Evolutionary conservation across 2,329 filamentous ascomycete species (phyloP).

Genomic region (Ceratocystis papillata): DNA sequence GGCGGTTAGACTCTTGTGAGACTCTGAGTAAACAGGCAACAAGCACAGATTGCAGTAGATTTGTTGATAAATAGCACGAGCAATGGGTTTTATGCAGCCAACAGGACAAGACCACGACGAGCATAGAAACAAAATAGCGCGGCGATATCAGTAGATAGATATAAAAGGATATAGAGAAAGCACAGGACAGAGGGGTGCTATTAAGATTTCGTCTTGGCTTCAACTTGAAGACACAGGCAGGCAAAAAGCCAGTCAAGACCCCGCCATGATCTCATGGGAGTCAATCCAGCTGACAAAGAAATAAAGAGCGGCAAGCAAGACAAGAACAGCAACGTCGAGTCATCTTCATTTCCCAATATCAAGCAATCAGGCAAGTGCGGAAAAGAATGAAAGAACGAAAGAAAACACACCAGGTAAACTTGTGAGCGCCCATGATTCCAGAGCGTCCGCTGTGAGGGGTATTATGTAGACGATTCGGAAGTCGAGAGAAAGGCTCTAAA

Average conservation of each 20-base stretch:
- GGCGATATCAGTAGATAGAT: not conserved
- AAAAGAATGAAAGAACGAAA: not conserved
- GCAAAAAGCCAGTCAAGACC: not conserved
- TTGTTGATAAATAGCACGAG: not conserved
- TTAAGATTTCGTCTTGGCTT: not conserved
- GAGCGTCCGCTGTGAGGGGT: slow-evolving; percentile 17
- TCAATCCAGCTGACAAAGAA: not conserved
- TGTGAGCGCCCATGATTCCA: slow-evolving; percentile 24
- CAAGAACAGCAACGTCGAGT: not conserved
- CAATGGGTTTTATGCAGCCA: not conserved
- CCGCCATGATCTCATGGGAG: slow-evolving; percentile 12
- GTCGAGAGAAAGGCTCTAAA: slow-evolving; percentile 10
- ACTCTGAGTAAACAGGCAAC: not conserved
- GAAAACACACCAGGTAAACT: slow-evolving; percentile 23
- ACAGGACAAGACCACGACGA: not conserved
- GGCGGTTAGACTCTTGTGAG: not conserved
- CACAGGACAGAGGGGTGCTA: not conserved
- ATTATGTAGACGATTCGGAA: not conserved
- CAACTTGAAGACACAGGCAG: not conserved
- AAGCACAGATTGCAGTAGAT: not conserved
- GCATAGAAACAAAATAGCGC: not conserved
- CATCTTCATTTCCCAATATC: not conserved
- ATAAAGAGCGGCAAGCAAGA: not conserved
- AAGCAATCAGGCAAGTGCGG: not conserved
- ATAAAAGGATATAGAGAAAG: not conserved